Conservation (phyloP, 2,329 filamentous ascomycete genomes). For the Xylariaceae sp. region DNA sequence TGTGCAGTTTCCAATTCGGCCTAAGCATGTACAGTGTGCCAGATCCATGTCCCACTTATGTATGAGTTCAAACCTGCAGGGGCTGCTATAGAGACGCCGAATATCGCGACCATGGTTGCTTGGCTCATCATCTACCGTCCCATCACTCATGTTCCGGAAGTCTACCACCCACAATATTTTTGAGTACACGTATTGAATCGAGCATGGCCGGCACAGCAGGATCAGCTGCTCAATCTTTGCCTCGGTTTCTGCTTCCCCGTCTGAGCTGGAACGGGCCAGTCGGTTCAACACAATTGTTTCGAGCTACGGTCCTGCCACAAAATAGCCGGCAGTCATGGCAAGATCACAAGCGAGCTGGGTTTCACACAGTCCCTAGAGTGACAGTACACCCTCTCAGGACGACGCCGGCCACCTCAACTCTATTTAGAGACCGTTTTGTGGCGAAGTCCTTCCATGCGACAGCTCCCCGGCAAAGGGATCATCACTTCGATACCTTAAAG, state of each 20-base stretch:
- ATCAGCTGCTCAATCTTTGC: conserved; percentile 37
- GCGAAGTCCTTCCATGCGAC: conserved; percentile 65
- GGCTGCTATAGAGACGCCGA: neutral
- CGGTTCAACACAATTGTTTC: conserved; percentile 23
- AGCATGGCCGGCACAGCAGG: conserved; percentile 24
- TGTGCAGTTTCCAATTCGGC: too few relatives aligned
- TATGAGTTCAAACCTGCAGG: neutral
- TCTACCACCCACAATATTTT: too few relatives aligned
- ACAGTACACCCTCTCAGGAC: conserved; percentile 8
- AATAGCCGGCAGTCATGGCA: conserved; percentile 14
- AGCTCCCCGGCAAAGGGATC: conserved; percentile 60
- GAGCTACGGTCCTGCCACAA: conserved; percentile 24
- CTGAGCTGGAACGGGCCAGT: conserved; percentile 46
- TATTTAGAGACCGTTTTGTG: conserved; percentile 24
- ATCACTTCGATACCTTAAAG: conserved; percentile 97
- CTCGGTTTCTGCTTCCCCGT: conserved; percentile 50
- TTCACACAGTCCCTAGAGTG: conserved; percentile 19
- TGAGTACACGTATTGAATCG: too few relatives aligned
- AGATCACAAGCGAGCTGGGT: conserved; percentile 14
- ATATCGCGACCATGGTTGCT: neutral
- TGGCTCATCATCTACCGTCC: neutral
- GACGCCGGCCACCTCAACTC: neutral
- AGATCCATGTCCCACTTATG: neutral
- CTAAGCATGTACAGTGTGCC: neutral
- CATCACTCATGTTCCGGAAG: neutral